A percentile compares a stretch with the other conserved stretches of the same genome.
Evolutionary conservation across 2,329 filamentous ascomycete genomes (phyloP).

Genomic region (Bipolaris zeicola): DNA sequence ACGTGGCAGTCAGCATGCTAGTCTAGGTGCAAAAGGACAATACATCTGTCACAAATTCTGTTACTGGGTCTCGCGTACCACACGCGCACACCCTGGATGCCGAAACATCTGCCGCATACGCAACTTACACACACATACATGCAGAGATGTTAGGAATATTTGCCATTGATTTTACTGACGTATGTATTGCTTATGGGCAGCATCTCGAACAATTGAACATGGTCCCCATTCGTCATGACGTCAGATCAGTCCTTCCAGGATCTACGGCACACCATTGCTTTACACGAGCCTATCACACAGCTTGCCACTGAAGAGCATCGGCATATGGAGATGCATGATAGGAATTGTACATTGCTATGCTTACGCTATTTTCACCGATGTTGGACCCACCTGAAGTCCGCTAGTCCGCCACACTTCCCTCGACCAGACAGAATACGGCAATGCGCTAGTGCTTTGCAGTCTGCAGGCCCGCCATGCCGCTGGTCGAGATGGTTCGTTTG

Average conservation of each 20-base stretch:
- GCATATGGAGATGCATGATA: neutral
- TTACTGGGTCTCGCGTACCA: too few species aligned
- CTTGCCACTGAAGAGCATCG: neutral
- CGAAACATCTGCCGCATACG: neutral
- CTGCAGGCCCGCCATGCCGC: neutral
- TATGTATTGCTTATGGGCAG: too few species aligned
- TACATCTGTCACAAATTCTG: too few species aligned
- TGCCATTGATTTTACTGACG: too few species aligned
- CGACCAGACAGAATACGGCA: neutral
- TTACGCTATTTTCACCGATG: neutral
- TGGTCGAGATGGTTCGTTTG: conserved; percentile 7
- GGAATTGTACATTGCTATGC: neutral
- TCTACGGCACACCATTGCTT: neutral
- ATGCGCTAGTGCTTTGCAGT: conserved; percentile 4
- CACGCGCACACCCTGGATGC: neutral
- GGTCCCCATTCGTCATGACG: neutral
- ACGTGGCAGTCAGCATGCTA: too few species aligned
- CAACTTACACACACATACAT: too few species aligned
- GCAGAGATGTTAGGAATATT: too few species aligned
- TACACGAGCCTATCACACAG: neutral
- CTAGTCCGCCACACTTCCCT: too few species aligned
- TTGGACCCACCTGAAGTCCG: neutral
- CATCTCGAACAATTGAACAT: too few species aligned
- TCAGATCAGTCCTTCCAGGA: neutral
- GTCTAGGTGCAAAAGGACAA: too few species aligned